Base-by-base conservation (phyloP, 306 rosid species). In the Cicer chorassanicum region DNA sequence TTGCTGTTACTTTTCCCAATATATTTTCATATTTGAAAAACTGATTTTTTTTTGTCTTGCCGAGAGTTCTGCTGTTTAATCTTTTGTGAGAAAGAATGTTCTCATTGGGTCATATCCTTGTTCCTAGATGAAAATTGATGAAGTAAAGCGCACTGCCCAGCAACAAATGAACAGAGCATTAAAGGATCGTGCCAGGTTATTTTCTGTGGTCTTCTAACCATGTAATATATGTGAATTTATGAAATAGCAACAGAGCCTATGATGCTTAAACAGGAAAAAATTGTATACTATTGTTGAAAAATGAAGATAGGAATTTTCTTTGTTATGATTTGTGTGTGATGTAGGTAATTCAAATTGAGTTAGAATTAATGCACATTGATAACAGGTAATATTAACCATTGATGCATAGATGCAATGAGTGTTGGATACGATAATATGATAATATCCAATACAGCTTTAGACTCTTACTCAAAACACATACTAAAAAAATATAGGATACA, bases 111-210 rank as follows among this genome's bases (percentile, higher is more conserved):
- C 56, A 34, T 63, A 69, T 83, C 62, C 46, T 75, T 85, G 66
- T 87, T 87, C 75, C 64, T 80, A 94, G 98, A 84, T 76, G 90
- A 94, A 90, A 57, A 87, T 94, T 71, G 92, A 90, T 82, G 99
- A 84, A 82, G 91, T 94, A 78, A 94, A 86, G 89, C 99, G 97
- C 71, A 88, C 89, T 86, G 99, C 97, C 60, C 99, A 94, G 81
- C 89, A 92, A 67, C 97, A 94, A 82, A 92, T 94, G 87, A 94
- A 82, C 73, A 89, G 88, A 80, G 99, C 97, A 76, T 84, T 94
- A 75, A 94, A 90, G 84, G 92, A 94, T 65, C 93, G 88, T 10
- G 77, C 97, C 51, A 89, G 95, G 99, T 94, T 80, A 74, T 79
- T 74, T 61, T 43, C 64, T 50, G 36, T 13, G 74, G 44, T 46